A percentile compares a stretch with the other conserved stretches of the same genome.
These are phyloP conservation scores for Saksenaea vasiformis DNA, from an alignment of 371 early-diverging fungal genomes.

Conservation along the genomic window DNA sequence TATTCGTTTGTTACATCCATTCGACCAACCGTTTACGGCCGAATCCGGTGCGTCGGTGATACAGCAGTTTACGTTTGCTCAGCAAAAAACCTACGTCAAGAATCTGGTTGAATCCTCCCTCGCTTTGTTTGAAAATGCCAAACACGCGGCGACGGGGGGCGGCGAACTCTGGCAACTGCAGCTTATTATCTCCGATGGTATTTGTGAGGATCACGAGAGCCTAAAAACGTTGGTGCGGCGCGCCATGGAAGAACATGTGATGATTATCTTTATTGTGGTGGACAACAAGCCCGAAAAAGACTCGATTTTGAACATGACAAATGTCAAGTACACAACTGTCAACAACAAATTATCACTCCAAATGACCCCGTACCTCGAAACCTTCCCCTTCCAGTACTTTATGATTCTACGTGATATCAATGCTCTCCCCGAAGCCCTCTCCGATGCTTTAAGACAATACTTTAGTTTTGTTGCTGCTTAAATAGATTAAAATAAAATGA, in stretches of 20 bases:
- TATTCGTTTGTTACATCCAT: conserved; percentile 87
- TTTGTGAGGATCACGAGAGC: conserved; percentile 90
- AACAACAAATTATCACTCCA: conserved; percentile 70
- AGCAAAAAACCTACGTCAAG: conserved; percentile 84
- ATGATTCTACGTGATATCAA: conserved; percentile 89
- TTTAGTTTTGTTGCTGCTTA: conserved; percentile 72
- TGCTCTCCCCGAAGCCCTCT: conserved; percentile 84
- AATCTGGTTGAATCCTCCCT: conserved; percentile 82
- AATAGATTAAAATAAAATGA: no score
- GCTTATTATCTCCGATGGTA: conserved; percentile 95
- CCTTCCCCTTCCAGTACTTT: conserved; percentile 98
- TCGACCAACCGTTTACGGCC: conserved; percentile 85
- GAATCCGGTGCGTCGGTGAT: conserved; percentile 91
- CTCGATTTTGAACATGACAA: conserved; percentile 86
- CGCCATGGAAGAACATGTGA: conserved; percentile 86
- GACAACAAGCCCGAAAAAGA: conserved; percentile 87
- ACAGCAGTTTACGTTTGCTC: conserved; percentile 88
- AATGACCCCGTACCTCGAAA: conserved; percentile 91
- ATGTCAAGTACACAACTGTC: conserved; percentile 75
- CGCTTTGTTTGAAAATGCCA: conserved; percentile 73
- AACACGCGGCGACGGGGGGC: conserved; percentile 44
- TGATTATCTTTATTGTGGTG: conserved; percentile 94
- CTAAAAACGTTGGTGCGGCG: conserved; percentile 79
- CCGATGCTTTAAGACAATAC: conserved; percentile 94
- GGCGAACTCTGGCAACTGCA: conserved; percentile 94